Evolutionary conservation across 768 basidiomycete genomes (phyloP).

Genomic region (Leucosporidium yakuticum): DNA sequence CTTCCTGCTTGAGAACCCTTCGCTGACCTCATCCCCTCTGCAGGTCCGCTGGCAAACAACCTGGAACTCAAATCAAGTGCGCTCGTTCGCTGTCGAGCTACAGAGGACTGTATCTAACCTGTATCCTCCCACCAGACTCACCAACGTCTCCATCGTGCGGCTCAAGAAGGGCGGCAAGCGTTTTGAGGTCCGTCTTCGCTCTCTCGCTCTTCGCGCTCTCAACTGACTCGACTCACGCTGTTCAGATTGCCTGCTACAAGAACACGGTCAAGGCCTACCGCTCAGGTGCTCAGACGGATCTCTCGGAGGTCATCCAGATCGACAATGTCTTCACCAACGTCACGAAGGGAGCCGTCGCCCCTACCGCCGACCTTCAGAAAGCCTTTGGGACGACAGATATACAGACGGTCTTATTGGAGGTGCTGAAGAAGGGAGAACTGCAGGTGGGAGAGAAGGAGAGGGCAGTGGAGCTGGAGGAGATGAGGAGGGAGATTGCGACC

Average conservation of each 20-base stretch:
- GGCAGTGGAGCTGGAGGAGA: conserved; percentile 73
- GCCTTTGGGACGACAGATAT: conserved; percentile 74
- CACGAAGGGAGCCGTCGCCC: conserved; percentile 89
- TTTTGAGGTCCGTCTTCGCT: conserved; percentile 68
- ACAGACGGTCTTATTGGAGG: conserved; percentile 75
- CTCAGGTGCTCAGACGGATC: conserved; percentile 85
- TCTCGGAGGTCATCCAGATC: conserved; percentile 95
- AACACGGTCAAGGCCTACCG: conserved; percentile 98
- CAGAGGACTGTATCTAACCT: too few relatives aligned
- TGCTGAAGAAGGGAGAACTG: conserved; percentile 89
- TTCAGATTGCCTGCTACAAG: conserved; percentile 93
- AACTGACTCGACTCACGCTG: background rate
- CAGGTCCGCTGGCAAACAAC: conserved; percentile 37
- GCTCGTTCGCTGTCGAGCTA: too few relatives aligned
- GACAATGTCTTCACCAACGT: conserved; percentile 93
- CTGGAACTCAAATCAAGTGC: conserved; percentile 49
- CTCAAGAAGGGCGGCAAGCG: conserved; percentile 96
- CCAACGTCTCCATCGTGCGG: conserved; percentile 93
- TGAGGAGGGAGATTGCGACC: conserved; percentile 85
- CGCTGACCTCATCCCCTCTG: background rate
- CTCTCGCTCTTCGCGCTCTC: background rate
- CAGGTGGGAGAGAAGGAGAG: conserved; percentile 97
- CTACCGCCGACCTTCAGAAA: conserved; percentile 81
- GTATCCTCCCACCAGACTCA: conserved; percentile 48
- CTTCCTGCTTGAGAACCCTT: background rate